Evolutionary conservation across 257 asterid species (phyloP), one percentile per base, ranked within the genome.

Genomic region (Eustoma russellianum): DNA sequence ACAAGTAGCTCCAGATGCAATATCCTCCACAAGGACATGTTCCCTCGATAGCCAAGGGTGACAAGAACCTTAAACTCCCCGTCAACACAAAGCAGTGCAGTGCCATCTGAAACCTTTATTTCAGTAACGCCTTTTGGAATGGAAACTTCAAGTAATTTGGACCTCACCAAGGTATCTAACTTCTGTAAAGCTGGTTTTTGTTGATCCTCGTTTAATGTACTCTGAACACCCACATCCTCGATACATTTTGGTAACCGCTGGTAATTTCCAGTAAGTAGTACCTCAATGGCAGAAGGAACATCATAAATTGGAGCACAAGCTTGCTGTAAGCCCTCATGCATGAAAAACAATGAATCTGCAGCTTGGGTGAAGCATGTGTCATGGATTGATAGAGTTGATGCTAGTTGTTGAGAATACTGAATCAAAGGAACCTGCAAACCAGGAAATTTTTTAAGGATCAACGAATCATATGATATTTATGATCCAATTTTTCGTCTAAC

Each of bases 221-320:
- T 79, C 70, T 79, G 89, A 41, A 62, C 72, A 60, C 96, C 96
- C 62, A 92, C 77, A 50, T 92, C 94, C 66, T 88, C 99, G 47
- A 92, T 61, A 66, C 99, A 92, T 79, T 88, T 85, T 48, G 99
- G 99, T 57, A 88, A 69, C 33, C 92, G 91, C 73, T 79, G 77
- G 66, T 88, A 92, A 28, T 66, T 77, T 68, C 99, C 99, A 7
- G 84, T 79, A 55, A 83, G 85, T 64, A 88, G 93, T 73, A 92
- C 70, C 76, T 92, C 99, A 65, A 70, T 67, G 65, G 99, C 94
- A 57, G 97, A 88, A 34, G 99, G 97, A 59, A 92, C 93, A 75
- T 92, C 99, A 71, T 88, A 88, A 55, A 83, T 79, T 33, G 99
- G 99, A 45, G 99, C 99, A 48, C 99, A 95, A 69, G 97, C 97